These are phyloP conservation scores for Hypoxylon sp. DNA, from an alignment of 2,329 filamentous ascomycete genomes.

Conservation along the genomic window DNA sequence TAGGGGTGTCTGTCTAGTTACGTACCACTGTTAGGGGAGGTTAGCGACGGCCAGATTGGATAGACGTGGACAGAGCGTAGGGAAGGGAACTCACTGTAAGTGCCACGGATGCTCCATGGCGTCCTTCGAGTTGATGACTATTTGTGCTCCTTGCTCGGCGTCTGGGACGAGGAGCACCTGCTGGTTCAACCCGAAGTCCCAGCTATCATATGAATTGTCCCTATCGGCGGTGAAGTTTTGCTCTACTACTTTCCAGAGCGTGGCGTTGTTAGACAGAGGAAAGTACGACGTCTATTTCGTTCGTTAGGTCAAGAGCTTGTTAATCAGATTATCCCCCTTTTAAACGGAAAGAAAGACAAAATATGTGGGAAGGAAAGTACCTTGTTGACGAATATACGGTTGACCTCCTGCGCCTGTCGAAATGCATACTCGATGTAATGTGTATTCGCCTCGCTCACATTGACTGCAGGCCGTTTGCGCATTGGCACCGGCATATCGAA, in stretches of 20 bases:
- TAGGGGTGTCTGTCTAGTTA: background rate
- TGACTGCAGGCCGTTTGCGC: conserved; percentile 50
- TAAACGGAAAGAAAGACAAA: too few relatives aligned
- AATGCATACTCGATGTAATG: conserved; percentile 57
- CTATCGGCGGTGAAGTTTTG: conserved; percentile 50
- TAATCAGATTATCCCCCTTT: too few relatives aligned
- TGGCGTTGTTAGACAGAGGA: conserved; percentile 53
- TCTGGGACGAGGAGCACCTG: conserved; percentile 57
- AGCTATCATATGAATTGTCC: conserved; percentile 55
- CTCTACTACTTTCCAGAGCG: conserved; percentile 55
- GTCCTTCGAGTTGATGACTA: conserved; percentile 58
- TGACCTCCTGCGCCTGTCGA: conserved; percentile 55
- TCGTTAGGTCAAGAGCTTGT: background rate
- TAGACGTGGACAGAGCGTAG: background rate
- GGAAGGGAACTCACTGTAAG: conserved; percentile 52
- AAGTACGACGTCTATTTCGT: conserved; percentile 53
- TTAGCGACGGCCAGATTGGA: background rate
- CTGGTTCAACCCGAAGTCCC: conserved; percentile 56
- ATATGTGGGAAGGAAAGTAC: conserved; percentile 28
- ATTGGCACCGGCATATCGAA: conserved; percentile 55
- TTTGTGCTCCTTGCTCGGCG: conserved; percentile 53
- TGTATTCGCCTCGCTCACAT: conserved; percentile 52
- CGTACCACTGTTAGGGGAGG: conserved; percentile 42
- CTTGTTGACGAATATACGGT: conserved; percentile 57
- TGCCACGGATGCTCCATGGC: conserved; percentile 60